These are phyloP conservation scores for Lichtheimia corymbifera DNA, from an alignment of 371 early-diverging fungal species.

Conservation along the genomic window DNA sequence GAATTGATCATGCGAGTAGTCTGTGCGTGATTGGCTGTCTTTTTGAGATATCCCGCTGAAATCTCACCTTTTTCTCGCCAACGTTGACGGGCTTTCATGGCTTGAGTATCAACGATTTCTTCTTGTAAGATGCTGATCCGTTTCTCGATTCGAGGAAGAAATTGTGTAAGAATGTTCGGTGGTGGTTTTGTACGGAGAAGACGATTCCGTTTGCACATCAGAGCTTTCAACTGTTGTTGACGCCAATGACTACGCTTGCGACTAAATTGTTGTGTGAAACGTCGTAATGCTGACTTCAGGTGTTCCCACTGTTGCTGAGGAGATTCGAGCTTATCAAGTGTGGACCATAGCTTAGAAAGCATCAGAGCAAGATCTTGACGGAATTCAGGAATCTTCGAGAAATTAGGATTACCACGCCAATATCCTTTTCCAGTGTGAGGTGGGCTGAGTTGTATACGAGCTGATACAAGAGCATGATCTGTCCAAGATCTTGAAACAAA, in stretches of 20 bases:
- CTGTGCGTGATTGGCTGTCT: not conserved
- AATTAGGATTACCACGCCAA: slow-evolving; percentile 10
- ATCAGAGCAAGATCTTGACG: not conserved
- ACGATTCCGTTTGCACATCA: not conserved
- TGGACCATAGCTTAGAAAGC: not conserved
- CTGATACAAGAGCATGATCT: slow-evolving; percentile 11
- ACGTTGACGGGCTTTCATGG: not conserved
- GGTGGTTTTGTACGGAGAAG: not conserved
- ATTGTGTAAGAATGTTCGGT: not conserved
- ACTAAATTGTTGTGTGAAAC: slow-evolving; percentile 2
- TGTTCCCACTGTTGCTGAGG: slow-evolving; percentile 7
- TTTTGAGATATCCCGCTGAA: not conserved
- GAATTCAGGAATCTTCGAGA: not conserved
- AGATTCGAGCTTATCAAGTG: not conserved
- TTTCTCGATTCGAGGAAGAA: slow-evolving; percentile 1
- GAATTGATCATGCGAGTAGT: not conserved
- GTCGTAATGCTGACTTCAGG: not conserved
- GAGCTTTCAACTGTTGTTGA: not conserved
- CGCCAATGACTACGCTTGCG: slow-evolving; percentile 1
- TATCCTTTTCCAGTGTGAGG: slow-evolving; percentile 1
- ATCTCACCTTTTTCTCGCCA: not conserved
- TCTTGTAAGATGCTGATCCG: not conserved
- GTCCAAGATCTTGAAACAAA: not conserved
- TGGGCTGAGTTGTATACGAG: not conserved
- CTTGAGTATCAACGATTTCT: not conserved